Base-by-base conservation (phyloP, 1,284 basidiomycete genomes). In the Malassezia sympodialis region DNA sequence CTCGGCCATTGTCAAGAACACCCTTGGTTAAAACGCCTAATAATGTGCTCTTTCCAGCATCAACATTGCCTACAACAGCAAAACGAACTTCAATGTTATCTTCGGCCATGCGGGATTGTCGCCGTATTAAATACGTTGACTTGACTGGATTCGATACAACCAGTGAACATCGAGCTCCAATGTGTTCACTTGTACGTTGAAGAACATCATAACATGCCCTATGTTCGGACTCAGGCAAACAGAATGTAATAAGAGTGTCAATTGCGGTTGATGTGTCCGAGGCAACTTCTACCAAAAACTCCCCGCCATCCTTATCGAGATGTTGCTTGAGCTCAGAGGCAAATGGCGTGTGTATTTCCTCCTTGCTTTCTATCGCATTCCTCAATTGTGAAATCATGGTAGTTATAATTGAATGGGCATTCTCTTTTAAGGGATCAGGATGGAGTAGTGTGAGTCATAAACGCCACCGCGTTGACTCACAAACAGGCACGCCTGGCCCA, bases 1-100 rank as follows among this genome's bases (percentile, higher is more conserved):
- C 93, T 74, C 94, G 79, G 11, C 93, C 94, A 75, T 99, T 93
- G 68, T 99, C 93, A 53, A 98, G 79, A 2, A 83, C 82, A 40
- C 91, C 90, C 83, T 76, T 75, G 30, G 71, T 79, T 48, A 77
- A 66, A 10, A 90, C 88, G 44, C 91, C 93, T 12, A 96, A 79
- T 14, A 90, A 89, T 12, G 90, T 96, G 2, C 86, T 89, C 76
- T 98, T 96, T 2, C 93, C 93, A 31, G 88, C 79, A 63, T 82
- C 80, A 37, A 81, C 80, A 63, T 96, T 96, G 2, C 93, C 93
- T 8, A 96, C 88, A 2, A 94, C 90, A 0, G 91, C 91, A 61
- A 91, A 88, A 23, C 93, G 83, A 2, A 96, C 88, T 77, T 98
- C 93, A 43, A 72, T 58, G 2, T 77, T 62, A 53, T 77, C 76